Evolutionary conservation across 73 alveolate species (phyloP), one percentile per base, ranked within the genome.

Genomic region (Loxodes magnus): DNA sequence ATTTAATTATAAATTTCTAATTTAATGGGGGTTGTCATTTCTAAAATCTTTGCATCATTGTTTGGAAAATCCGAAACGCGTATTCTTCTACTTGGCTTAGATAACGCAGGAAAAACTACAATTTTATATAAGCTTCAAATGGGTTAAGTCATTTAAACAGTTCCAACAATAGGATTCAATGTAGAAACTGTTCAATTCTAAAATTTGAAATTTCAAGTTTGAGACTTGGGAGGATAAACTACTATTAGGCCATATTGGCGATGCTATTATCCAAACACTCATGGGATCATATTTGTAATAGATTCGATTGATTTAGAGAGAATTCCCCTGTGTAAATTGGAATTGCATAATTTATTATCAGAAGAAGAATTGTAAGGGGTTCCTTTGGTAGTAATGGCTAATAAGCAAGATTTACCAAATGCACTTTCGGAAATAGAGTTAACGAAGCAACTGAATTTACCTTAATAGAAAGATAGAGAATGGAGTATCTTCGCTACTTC

Each of bases 51-150:
- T 24, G 22, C 59, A 5, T 7, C 59, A 1, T 41, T 46, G 5
- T 46, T 46, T 2, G 59, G 59, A 2, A 46, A 19, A 9, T 12
- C 43, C 17, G 59, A 46, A 24, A 46, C 27, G 10, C 46, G 59
- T 25, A 46, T 46, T 24, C 17, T 85, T 33, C 56, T 91, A 35
- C 61, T 91, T 25, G 98, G 98, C 0, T 79, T 91, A n/a, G 97
- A 91, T 51, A 82, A 76, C 39, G 95, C 97, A 29, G 98, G 98
- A 10, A 91, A 91, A 74, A 87, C 97, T 30, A 72, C 98, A 7
- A 67, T 91, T 38, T 64, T 91, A 4, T 71, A 68, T 43, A 60
- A 74, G 49, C 53, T 91, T 54, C 67, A 71, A 56, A 80, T 81
- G 1, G 74, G 64, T 43, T 57, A 69, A 62, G 76, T 55, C 33